Base-by-base conservation (phyloP, 306 rosid genomes). In the Gynostemma pentaphyllum region DNA sequence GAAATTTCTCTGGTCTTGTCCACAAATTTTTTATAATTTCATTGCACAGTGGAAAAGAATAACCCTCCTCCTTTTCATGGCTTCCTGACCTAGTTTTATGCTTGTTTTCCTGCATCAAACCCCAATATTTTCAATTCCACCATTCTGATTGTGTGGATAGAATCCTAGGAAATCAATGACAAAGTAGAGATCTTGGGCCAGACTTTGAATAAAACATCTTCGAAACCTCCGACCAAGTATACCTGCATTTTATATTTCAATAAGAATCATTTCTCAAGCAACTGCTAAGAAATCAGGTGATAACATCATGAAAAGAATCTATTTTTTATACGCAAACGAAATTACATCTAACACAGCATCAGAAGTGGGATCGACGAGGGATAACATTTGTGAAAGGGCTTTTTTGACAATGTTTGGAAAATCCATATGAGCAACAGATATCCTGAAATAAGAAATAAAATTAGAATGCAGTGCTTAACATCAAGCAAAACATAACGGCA, bases 381-480 rank as follows among this genome's bases (percentile, higher is more conserved):
- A 72, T 72, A 91, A 49, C 96, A 91, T 87, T 55, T 91, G 97
- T 51, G 84, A 75, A 62, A 91, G 67, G 48, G 96, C 97, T 55
- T 3, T 77, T 62, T 82, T 89, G 53, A 91, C 89, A 76, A 88
- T 63, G 0, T 75, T 7, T 9, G 95, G 92, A 51, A 91, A 91
- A 78, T 88, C 98, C 85, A 91, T 66, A 79, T 87, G 98, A 0
- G 89, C 83, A 74, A 91, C 78, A 7, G 96, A 83, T 14, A 79
- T 80, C 87, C 95, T 85, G 81, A 62, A 46, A 23, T 29, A 60
- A 56, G 45, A 68, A n/a, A 16, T 76, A 53, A 45, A 46, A 42
- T 49, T 73, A 37, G 55, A 53, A 48, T 14, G 28, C 10, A 44
- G 41, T 61, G 67, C 11, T 9, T 5, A 8, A 50, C 7, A 66